Evolutionary conservation across 495 filamentous ascomycete species (phyloP).

Genomic region (Chaetomium cochliodes): DNA sequence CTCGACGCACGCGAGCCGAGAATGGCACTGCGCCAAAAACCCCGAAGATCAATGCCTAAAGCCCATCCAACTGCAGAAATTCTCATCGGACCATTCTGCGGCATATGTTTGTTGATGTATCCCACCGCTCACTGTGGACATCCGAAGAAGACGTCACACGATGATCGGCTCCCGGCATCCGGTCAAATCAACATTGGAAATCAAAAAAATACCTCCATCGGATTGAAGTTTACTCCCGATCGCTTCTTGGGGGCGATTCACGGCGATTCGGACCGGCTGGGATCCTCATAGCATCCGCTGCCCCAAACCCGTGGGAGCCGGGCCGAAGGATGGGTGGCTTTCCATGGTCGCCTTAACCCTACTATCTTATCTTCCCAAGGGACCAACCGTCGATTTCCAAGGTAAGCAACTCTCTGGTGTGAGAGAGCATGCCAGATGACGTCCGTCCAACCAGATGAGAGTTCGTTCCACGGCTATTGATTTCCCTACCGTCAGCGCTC

Average conservation of each 20-base stretch:
- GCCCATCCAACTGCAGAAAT: conserved; percentile 11
- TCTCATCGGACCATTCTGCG: conserved; percentile 10
- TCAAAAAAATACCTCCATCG: neutral
- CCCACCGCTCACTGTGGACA: neutral
- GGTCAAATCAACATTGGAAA: too few relatives aligned
- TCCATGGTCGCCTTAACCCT: too few relatives aligned
- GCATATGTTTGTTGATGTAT: conserved; percentile 4
- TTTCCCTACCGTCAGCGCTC: too few relatives aligned
- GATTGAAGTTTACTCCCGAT: neutral
- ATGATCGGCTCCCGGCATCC: too few relatives aligned
- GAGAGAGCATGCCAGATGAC: too few relatives aligned
- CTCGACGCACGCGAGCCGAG: conserved; percentile 10
- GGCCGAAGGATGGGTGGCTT: neutral
- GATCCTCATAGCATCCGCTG: neutral
- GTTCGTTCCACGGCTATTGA: too few relatives aligned
- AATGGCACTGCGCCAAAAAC: neutral
- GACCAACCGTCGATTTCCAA: too few relatives aligned
- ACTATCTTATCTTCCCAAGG: too few relatives aligned
- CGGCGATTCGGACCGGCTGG: neutral
- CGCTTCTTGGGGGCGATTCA: neutral
- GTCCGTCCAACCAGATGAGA: too few relatives aligned
- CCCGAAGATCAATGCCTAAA: conserved; percentile 20
- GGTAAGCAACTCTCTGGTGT: too few relatives aligned
- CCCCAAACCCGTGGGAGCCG: neutral
- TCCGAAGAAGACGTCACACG: neutral